phyloP scores from a whole-genome alignment of 202 grass and related monocot species.

The Hordeum pubiflorum region DNA sequence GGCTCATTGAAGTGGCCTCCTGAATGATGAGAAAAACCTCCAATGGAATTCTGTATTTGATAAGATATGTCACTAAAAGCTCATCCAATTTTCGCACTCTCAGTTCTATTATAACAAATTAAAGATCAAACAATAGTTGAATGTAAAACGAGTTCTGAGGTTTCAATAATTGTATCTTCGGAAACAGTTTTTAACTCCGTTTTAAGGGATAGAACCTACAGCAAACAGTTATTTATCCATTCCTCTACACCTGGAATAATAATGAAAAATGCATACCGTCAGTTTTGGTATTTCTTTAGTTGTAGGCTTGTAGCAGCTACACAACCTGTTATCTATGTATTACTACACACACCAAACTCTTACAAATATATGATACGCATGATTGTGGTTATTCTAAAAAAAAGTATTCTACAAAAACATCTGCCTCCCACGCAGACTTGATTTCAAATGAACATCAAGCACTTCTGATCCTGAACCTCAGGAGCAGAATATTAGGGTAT shows the following conservation, averaged over 20 bases:
- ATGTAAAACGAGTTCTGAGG: neutral
- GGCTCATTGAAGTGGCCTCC: conserved; percentile 96
- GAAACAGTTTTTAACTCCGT: neutral
- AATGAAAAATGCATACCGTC: neutral
- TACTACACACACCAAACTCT: neutral
- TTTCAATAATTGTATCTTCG: neutral
- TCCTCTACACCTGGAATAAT: neutral
- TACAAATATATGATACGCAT: neutral
- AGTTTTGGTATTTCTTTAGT: neutral
- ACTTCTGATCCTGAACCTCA: neutral
- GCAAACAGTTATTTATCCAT: neutral
- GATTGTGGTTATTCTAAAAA: neutral
- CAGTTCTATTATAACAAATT: neutral
- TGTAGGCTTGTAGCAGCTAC: neutral
- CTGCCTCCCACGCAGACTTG: neutral
- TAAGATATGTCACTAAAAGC: conserved; percentile 17
- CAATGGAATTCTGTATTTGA: conserved; percentile 82
- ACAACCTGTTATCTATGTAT: neutral
- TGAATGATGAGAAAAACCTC: conserved; percentile 88
- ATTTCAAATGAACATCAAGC: neutral
- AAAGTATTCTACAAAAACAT: neutral
- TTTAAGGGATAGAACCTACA: neutral
- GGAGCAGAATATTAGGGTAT: neutral
- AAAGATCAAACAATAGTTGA: neutral
- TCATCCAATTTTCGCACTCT: neutral